phyloP scores from a whole-genome alignment of 805 yeast species.

The Starmerella powellii region DNA sequence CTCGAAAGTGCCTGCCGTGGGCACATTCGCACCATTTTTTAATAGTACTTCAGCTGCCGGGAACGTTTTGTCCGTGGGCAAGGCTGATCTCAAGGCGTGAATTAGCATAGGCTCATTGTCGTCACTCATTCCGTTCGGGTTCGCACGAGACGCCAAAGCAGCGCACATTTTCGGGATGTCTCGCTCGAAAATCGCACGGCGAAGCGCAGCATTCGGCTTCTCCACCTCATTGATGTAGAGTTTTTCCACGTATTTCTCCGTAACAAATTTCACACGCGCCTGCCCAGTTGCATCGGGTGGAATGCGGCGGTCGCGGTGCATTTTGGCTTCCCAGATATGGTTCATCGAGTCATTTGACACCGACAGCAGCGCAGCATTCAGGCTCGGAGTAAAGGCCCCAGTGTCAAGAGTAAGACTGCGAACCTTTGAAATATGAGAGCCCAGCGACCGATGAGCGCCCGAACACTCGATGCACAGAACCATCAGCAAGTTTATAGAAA shows the following conservation, averaged over 20 bases:
- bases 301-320: slow-evolving; percentile 26
- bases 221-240: slow-evolving; percentile 33
- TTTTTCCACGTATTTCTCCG: slow-evolving; percentile 50
- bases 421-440: slow-evolving; percentile 68
- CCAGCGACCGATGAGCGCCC: slow-evolving; percentile 76
- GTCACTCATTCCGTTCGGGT: slow-evolving; percentile 27
- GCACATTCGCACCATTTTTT: slow-evolving; percentile 30
- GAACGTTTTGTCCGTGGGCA: slow-evolving; percentile 23
- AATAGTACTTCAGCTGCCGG: slow-evolving; percentile 32
- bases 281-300: slow-evolving; percentile 32
- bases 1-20: slow-evolving; percentile 11
- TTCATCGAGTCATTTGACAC: slow-evolving; percentile 47
- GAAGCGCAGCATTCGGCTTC: slow-evolving; percentile 29
- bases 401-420: slow-evolving; percentile 68
- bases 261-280: slow-evolving; percentile 47
- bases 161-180: slow-evolving; percentile 25
- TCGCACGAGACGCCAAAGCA: slow-evolving; percentile 33
- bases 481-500: slow-evolving; percentile 60
- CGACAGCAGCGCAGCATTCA: slow-evolving; percentile 43
- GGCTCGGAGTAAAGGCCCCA: slow-evolving; percentile 44
- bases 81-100: slow-evolving; percentile 27
- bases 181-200: slow-evolving; percentile 28
- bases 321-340: slow-evolving; percentile 44
- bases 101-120: slow-evolving; percentile 27
- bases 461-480: slow-evolving; percentile 76